A percentile compares a stretch with the other conserved stretches of the same genome.
phyloP scores from a whole-genome alignment of 208 protist species.

The Leishmania arabica region DNA sequence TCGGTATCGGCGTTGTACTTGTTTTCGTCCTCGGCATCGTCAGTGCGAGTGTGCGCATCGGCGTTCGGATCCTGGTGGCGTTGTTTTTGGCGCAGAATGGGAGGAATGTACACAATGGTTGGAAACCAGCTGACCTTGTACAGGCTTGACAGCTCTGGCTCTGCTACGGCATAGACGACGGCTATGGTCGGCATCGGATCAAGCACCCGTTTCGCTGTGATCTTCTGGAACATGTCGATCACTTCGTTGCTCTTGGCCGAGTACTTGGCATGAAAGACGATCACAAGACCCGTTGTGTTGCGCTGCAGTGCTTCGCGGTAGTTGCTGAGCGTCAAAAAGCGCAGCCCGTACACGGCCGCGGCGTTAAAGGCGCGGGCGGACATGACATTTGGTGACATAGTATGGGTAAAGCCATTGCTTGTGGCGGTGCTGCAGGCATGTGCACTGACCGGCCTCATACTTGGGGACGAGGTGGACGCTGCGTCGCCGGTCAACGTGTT shows the following conservation, averaged over 20 bases:
- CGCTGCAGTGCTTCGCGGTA: conserved; percentile 39
- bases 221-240: conserved; percentile 57
- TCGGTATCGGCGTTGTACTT: background rate
- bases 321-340: conserved; percentile 62
- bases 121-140: conserved; percentile 85
- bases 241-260: conserved; percentile 64
- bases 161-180: conserved; percentile 77
- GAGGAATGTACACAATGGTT: conserved; percentile 82
- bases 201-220: conserved; percentile 54
- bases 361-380: conserved; percentile 26
- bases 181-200: conserved; percentile 72
- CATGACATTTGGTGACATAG: conserved; percentile 24
- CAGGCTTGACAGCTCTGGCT: conserved; percentile 79
- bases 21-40: background rate
- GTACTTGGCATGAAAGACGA: conserved; percentile 88
- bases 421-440: conserved; percentile 1
- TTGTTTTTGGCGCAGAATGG: conserved; percentile 1
- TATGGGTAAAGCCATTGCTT: background rate
- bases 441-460: background rate
- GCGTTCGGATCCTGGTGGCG: background rate
- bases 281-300: conserved; percentile 64
- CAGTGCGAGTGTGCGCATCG: background rate
- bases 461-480: background rate
- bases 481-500: background rate
- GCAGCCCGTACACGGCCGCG: conserved; percentile 31